Percentiles rank a stretch among this genome's conserved stretches.
Evolutionary conservation across 2,329 filamentous ascomycete genomes (phyloP).

Genomic region (Fragosphaeria purpurea): DNA sequence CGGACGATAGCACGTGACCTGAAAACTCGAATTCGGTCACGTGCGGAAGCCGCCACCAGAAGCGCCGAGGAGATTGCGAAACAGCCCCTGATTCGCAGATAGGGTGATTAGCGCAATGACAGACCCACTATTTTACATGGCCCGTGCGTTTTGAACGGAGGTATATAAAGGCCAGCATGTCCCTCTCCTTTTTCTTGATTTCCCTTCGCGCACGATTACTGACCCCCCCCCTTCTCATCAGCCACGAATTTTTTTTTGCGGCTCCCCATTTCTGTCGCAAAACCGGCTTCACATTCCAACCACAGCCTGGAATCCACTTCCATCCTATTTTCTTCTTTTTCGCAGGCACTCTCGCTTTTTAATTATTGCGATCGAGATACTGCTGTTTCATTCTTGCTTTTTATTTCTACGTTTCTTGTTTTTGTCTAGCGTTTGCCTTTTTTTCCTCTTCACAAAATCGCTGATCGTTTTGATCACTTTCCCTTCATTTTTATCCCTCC

Average conservation of each 20-base stretch:
- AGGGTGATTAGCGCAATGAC: conserved; percentile 10
- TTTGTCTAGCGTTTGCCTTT: conserved; percentile 2
- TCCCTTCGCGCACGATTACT: conserved; percentile 7
- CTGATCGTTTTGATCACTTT: background rate
- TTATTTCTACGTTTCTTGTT: background rate
- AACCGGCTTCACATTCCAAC: conserved; percentile 4
- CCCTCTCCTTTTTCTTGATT: conserved; percentile 12
- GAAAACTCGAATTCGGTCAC: conserved; percentile 2
- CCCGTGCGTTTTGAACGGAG: conserved; percentile 11
- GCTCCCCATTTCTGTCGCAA: conserved; percentile 7
- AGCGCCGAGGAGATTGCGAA: conserved; percentile 12
- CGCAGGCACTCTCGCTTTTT: conserved; percentile 10
- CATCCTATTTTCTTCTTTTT: conserved; percentile 1
- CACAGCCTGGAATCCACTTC: background rate
- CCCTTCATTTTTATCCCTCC: background rate
- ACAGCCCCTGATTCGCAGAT: conserved; percentile 14
- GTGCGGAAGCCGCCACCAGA: conserved; percentile 8
- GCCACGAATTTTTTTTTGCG: conserved; percentile 10
- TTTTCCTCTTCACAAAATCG: background rate
- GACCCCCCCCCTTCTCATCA: conserved; percentile 5
- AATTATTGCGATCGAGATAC: conserved; percentile 12
- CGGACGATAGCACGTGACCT: conserved; percentile 3
- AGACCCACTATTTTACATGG: conserved; percentile 9
- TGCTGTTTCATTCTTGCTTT: background rate
- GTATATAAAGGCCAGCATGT: conserved; percentile 13